Conservation (phyloP, 2,329 filamentous ascomycete species). For the Colletotrichum musae region DNA sequence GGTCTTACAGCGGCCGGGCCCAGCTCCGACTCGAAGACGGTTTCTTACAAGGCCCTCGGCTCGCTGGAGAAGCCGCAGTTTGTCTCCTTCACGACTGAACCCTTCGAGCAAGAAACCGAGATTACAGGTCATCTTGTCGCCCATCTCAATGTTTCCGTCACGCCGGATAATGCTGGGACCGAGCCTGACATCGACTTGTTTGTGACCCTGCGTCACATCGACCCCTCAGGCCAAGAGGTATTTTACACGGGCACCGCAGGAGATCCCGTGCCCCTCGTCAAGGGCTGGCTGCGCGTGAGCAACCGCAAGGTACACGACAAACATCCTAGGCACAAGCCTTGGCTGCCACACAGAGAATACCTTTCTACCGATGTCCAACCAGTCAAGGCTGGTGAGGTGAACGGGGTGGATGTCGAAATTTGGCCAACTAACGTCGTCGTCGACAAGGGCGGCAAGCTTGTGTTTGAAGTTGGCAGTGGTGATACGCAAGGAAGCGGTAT, state of each 20-base stretch:
- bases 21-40: constrained; percentile 43
- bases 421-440: constrained; percentile 75
- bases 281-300: constrained; percentile 74
- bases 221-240: constrained; percentile 68
- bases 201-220: constrained; percentile 72
- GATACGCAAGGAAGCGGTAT: constrained; percentile 74
- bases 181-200: constrained; percentile 74
- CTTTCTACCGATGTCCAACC: constrained; percentile 67
- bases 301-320: constrained; percentile 67
- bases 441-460: constrained; percentile 62
- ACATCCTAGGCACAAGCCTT: constrained; percentile 66
- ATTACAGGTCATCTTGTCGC: constrained; percentile 78
- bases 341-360: constrained; percentile 72
- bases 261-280: constrained; percentile 73
- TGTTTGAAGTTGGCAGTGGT: constrained; percentile 69
- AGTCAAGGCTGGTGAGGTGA: constrained; percentile 69
- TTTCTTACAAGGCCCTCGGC: constrained; percentile 73
- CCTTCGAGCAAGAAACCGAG: constrained; percentile 76
- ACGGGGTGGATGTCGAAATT: constrained; percentile 73
- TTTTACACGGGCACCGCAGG: constrained; percentile 77
- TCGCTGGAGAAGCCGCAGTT: constrained; percentile 66
- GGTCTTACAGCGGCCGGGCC: constrained; percentile 54
- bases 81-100: constrained; percentile 69
- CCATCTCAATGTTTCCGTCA: constrained; percentile 75
- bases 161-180: constrained; percentile 61